Evolutionary conservation across 2,329 filamentous ascomycete genomes (phyloP), one percentile per base, ranked within the genome.

Genomic region (Beauveria sp.): DNA sequence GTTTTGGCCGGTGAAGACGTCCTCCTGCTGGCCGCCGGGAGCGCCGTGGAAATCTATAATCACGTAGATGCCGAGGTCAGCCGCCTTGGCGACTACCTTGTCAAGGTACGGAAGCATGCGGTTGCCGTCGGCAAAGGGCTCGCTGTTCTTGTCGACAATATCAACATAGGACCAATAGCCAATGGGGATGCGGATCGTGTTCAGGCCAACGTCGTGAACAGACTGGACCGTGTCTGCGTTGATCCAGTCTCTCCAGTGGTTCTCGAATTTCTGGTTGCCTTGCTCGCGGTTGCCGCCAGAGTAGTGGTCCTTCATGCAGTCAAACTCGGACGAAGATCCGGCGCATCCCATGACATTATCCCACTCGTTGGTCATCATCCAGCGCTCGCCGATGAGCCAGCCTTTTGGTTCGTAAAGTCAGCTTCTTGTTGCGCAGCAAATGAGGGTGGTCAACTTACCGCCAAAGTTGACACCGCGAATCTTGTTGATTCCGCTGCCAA

Each of bases 391-490:
- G 47, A 83, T 69, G 66, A 83, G 65, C 66, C 66, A 67, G 28
- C 66, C 66, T 67, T 55, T 3, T 14, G 0, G 1, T 5, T 14
- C 3, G 42, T 1, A 7, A 20, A n/a, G 22, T 58, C 45, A 58
- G 55, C 16, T 5, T 6, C 22, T 6, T 10, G 9, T 20, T 16
- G 5, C 5, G n/a, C 12, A 38, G 34, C 12, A 16, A 10, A 16
- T 1, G 5, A 38, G 14, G 3, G 20, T 12, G 8, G 10, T 4
- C 1, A 10, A 59, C 46, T 75, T 73, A 20, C 77, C 77, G 22
- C 81, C 79, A 47, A 83, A 72, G 67, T 83, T 83, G 62, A 84
- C 81, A 46, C 81, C 81, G 8, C 80, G 77, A 62, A 83, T 78
- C 67, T 80, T 81, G 57, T 58, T 62, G 24, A 62, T 55, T 8